Conservation (phyloP, 805 yeast species). For the Spathaspora hagerdaliae region DNA sequence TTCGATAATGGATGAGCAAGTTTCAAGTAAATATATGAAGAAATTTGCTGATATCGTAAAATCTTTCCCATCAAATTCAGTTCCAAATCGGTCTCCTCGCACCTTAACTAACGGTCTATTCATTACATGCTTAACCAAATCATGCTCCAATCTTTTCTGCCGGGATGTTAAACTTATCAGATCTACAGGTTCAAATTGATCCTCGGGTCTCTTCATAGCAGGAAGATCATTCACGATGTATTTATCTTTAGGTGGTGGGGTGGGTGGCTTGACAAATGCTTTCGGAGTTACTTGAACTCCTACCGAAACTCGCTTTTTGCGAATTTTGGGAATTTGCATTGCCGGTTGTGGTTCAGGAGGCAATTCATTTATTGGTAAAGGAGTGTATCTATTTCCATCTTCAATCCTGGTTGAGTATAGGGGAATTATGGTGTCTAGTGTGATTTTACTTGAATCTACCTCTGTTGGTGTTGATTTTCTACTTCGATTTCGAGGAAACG, state of each 20-base stretch:
- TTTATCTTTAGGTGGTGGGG: constrained; percentile 5
- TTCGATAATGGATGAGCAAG: constrained; percentile 23
- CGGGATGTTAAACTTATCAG: constrained; percentile 17
- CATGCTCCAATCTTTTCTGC: constrained; percentile 21
- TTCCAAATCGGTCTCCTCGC: constrained; percentile 8
- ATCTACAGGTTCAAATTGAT: constrained; percentile 6
- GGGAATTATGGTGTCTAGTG: constrained; percentile 12
- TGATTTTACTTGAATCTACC: constrained; percentile 5
- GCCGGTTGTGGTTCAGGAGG: constrained; percentile 1
- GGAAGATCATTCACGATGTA: constrained; percentile 19
- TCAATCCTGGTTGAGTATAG: constrained; percentile 6
- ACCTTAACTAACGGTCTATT: constrained; percentile 25
- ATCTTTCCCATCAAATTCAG: constrained; percentile 10
- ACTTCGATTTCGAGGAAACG: constrained; percentile 22
- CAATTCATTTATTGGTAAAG: neutral
- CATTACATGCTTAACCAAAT: constrained; percentile 29
- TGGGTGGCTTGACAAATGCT: constrained; percentile 1
- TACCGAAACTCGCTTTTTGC: neutral
- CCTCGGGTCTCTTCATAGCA: constrained; percentile 18
- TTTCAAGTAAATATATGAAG: constrained; percentile 27
- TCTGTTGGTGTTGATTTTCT: constrained; percentile 28
- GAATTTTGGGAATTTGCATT: neutral
- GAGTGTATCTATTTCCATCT: neutral
- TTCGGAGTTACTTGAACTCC: constrained; percentile 4
- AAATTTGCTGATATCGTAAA: constrained; percentile 23